phyloP scores from a whole-genome alignment of 2,329 filamentous ascomycete genomes.

The Pestalotiopsis sp. region DNA sequence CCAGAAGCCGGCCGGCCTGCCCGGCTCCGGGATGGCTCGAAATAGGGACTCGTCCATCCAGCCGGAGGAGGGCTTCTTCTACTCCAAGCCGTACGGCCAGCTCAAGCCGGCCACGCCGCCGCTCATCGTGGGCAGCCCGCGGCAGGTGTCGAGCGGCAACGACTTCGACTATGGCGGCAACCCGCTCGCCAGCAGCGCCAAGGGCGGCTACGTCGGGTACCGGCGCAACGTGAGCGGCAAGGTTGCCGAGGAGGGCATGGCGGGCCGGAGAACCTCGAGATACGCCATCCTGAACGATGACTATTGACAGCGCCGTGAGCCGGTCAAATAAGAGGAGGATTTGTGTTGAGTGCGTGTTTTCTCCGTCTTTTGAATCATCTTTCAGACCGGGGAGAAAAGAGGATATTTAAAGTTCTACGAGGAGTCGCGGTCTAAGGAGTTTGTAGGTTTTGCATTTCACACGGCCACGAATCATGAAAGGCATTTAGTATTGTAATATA shows the following conservation, averaged over 20 bases:
- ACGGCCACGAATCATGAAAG: neutral
- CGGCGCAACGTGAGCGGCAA: conserved; percentile 71
- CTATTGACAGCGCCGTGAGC: neutral
- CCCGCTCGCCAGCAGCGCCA: conserved; percentile 1
- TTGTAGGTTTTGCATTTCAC: neutral
- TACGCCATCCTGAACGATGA: conserved; percentile 27
- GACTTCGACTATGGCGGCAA: conserved; percentile 42
- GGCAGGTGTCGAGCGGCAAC: conserved; percentile 61
- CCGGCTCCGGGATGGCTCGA: conserved; percentile 12
- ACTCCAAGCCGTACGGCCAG: conserved; percentile 59
- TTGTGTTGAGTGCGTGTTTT: neutral
- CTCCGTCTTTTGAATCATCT: too few relatives aligned
- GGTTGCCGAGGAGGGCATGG: conserved; percentile 69
- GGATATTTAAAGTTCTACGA: too few relatives aligned
- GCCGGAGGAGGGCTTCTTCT: conserved; percentile 45
- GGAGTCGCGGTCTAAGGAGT: neutral
- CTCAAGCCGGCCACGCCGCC: conserved; percentile 55
- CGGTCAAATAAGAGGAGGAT: neutral
- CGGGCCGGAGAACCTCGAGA: conserved; percentile 29
- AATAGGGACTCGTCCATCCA: conserved; percentile 49
- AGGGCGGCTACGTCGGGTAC: conserved; percentile 29
- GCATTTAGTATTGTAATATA: neutral
- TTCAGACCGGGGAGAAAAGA: too few relatives aligned
- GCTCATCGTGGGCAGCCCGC: conserved; percentile 46
- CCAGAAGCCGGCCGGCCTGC: conserved; percentile 23